Base-by-base conservation (phyloP, 169 alveolate species). In the Nephromyces sp. region DNA sequence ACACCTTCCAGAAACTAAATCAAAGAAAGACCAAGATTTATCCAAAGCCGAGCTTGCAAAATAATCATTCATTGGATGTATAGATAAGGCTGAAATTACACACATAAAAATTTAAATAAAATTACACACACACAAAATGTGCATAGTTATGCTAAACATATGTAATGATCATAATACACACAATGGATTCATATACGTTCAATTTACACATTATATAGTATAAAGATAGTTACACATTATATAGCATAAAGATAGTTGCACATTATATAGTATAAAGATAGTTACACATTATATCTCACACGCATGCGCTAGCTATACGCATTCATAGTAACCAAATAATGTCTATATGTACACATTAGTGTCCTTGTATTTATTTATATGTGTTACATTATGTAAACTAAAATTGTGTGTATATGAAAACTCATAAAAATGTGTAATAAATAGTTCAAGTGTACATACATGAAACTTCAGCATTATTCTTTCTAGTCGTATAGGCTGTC, bases 11-110 rank as follows among this genome's bases (percentile, higher is more conserved):
- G 92, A 78, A 32, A 82, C 89, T 35, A 89, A 29, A 33, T 85
- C 90, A 51, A 69, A 65, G 66, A 89, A 65, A 52, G 83, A 84
- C 93, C 94, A 89, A 4, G 78, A 33, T 51, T 78, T 86, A 52
- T 89, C 94, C 22, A 80, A 53, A 24, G 89, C 74, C 0, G 81
- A 65, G 3, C 86, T 78, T 15, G 83, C 72, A 70, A 88, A 74
- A 52, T 82, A 88, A 70, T 88, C 89, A n/a, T 87, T 87, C 29
- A 84, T 70, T 0, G 94, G 93, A 68, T 89, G 94, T n/a, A 89
- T 68, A 5, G 92, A 71, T 31, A 87, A 34, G 21, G 78, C 73
- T 66, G 73, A 6, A 66, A 43, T 62, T 43, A 43, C 15, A 43
- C n/a, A 15, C 57, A 43, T 43, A n/a, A 43, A 43, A 43, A 43